Conservation (phyloP, 2,329 filamentous ascomycete species). For the Ascochyta rabiei region DNA sequence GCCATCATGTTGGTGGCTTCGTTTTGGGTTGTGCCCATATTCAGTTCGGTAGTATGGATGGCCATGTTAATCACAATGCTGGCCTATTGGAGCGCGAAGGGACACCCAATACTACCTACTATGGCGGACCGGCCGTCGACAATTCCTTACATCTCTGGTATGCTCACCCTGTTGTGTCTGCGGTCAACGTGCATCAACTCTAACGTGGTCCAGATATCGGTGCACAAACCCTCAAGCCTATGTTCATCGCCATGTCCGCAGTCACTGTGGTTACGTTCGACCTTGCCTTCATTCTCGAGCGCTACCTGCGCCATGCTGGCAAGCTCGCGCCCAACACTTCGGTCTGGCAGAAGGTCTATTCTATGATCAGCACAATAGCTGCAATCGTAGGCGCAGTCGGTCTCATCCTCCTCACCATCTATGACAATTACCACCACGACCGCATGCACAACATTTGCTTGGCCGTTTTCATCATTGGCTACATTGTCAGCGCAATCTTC, state of each 20-base stretch:
- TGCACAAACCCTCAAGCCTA: slow-evolving; percentile 69
- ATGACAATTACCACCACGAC: slow-evolving; percentile 76
- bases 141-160: slow-evolving; percentile 76
- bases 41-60: slow-evolving; percentile 61
- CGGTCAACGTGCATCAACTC: background rate
- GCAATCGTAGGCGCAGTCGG: slow-evolving; percentile 79
- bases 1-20: slow-evolving; percentile 49
- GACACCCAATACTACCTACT: slow-evolving; percentile 63
- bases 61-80: slow-evolving; percentile 73
- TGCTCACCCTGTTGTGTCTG: background rate
- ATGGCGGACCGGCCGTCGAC: slow-evolving; percentile 66
- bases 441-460: slow-evolving; percentile 77
- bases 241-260: slow-evolving; percentile 75
- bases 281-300: slow-evolving; percentile 78
- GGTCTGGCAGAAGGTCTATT: slow-evolving; percentile 66
- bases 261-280: slow-evolving; percentile 82
- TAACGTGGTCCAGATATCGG: slow-evolving; percentile 58
- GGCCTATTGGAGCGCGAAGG: slow-evolving; percentile 69
- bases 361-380: slow-evolving; percentile 66
- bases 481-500: slow-evolving; percentile 83
- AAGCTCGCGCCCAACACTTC: slow-evolving; percentile 78
- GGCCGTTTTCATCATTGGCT: slow-evolving; percentile 81
- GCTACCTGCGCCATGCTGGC: slow-evolving; percentile 82
- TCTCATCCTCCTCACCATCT: slow-evolving; percentile 81
- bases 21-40: slow-evolving; percentile 69